Conservation (phyloP, 2,329 filamentous ascomycete genomes). For the Pseudocercospora musae region DNA sequence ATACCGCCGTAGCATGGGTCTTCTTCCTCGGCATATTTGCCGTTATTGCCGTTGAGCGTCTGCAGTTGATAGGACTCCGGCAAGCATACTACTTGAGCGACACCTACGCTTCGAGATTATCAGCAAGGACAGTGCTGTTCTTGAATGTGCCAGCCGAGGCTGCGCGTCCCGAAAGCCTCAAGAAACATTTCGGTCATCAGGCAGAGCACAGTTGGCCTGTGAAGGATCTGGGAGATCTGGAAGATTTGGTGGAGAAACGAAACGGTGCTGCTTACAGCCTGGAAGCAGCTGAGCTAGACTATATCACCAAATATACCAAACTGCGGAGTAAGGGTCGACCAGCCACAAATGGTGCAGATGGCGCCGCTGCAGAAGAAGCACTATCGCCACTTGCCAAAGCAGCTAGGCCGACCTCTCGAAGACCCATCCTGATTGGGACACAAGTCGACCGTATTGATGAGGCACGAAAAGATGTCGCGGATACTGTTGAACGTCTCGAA, state of each 20-base stretch:
- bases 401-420: conserved; percentile 61
- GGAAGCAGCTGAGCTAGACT: conserved; percentile 45
- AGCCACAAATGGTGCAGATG: conserved; percentile 9
- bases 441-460: conserved; percentile 94
- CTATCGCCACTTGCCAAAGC: conserved; percentile 36
- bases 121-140: conserved; percentile 48
- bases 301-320: conserved; percentile 38
- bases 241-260: conserved; percentile 44
- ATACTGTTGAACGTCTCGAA: conserved; percentile 67
- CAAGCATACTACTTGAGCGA: conserved; percentile 48
- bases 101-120: conserved; percentile 44
- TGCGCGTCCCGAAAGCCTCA: conserved; percentile 29
- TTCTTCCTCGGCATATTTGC: conserved; percentile 42
- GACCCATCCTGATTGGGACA: conserved; percentile 67
- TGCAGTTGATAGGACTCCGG: conserved; percentile 48
- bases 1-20: conserved; percentile 42
- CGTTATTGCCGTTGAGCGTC: conserved; percentile 45
- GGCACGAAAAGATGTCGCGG: conserved; percentile 70
- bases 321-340: conserved; percentile 15
- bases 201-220: conserved; percentile 43
- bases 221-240: conserved; percentile 45
- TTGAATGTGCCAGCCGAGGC: conserved; percentile 42
- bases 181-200: conserved; percentile 40
- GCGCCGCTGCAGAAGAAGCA: conserved; percentile 17
- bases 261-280: conserved; percentile 43